phyloP scores from a whole-genome alignment of 2,329 filamentous ascomycete genomes.

The Colletotrichum costaricense region DNA sequence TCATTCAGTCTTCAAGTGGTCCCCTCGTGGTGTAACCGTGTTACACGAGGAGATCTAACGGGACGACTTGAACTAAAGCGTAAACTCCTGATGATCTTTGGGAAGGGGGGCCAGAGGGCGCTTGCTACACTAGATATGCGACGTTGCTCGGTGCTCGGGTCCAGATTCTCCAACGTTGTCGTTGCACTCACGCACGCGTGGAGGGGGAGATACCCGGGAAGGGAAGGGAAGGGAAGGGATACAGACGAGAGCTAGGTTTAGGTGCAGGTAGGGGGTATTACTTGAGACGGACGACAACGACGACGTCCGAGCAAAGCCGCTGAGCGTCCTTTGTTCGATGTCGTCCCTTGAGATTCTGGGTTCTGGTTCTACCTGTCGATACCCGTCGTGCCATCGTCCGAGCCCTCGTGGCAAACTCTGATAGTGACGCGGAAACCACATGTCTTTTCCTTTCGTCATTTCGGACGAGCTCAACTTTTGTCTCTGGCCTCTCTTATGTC shows the following conservation, averaged over 20 bases:
- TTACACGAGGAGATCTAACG: conserved; percentile 2
- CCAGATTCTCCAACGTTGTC: neutral
- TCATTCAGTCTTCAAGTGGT: conserved; percentile 7
- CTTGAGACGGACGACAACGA: neutral
- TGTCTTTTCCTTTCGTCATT: neutral
- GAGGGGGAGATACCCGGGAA: neutral
- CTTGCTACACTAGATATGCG: neutral
- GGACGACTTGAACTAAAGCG: neutral
- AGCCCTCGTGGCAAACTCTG: conserved; percentile 29
- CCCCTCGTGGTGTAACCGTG: neutral
- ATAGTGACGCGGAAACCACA: neutral
- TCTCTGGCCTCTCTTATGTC: neutral
- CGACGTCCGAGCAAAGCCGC: neutral
- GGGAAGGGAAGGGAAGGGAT: neutral
- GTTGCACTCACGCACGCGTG: neutral
- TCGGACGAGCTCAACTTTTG: neutral
- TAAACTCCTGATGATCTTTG: conserved; percentile 19
- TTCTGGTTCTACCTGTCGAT: neutral
- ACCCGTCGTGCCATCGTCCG: neutral
- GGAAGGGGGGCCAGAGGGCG: neutral
- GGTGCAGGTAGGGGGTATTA: neutral
- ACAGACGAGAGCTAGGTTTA: neutral
- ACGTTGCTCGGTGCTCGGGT: neutral
- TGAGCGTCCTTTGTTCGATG: neutral
- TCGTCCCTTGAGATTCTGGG: neutral